Evolutionary conservation across 1,139 yeast species (phyloP).

Genomic region (Hyphopichia fennica): DNA sequence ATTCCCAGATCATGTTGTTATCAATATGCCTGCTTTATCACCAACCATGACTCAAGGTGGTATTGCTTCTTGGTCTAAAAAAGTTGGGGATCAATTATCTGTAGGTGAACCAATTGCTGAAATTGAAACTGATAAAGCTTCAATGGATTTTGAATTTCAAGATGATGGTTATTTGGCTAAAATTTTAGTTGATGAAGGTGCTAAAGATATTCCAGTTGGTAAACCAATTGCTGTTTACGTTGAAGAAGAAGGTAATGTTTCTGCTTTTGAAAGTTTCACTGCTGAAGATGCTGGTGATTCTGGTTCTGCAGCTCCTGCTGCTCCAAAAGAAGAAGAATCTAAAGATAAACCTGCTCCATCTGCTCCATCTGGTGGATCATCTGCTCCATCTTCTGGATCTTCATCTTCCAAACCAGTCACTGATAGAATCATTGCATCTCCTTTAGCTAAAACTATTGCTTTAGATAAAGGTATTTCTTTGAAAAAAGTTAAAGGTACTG

Average conservation of each 20-base stretch:
- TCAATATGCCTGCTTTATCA: constrained; percentile 89
- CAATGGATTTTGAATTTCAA: constrained; percentile 98
- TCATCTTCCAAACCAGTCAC: constrained; percentile 17
- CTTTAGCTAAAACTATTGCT: constrained; percentile 91
- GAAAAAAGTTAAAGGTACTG: constrained; percentile 84
- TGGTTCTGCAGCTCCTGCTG: constrained; percentile 35
- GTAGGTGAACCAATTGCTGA: constrained; percentile 97
- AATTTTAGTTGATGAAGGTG: constrained; percentile 80
- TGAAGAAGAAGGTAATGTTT: constrained; percentile 79
- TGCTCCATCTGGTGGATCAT: constrained; percentile 18
- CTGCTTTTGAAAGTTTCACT: constrained; percentile 85
- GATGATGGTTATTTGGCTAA: constrained; percentile 97
- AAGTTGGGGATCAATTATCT: constrained; percentile 78
- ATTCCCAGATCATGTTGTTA: constrained; percentile 69
- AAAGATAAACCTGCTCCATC: constrained; percentile 22
- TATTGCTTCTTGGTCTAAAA: constrained; percentile 84
- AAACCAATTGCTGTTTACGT: constrained; percentile 97
- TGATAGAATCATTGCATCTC: constrained; percentile 84
- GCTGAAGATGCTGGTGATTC: constrained; percentile 74
- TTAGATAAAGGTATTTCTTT: constrained; percentile 88
- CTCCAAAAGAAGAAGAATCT: constrained; percentile 19
- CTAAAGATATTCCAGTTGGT: constrained; percentile 90
- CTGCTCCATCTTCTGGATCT: constrained; percentile 20
- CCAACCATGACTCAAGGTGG: constrained; percentile 98
- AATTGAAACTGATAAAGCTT: constrained; percentile 97